These are phyloP conservation scores for Globisporangium takayamanum DNA, from an alignment of 352 stramenopile species.

Conservation along the genomic window DNA sequence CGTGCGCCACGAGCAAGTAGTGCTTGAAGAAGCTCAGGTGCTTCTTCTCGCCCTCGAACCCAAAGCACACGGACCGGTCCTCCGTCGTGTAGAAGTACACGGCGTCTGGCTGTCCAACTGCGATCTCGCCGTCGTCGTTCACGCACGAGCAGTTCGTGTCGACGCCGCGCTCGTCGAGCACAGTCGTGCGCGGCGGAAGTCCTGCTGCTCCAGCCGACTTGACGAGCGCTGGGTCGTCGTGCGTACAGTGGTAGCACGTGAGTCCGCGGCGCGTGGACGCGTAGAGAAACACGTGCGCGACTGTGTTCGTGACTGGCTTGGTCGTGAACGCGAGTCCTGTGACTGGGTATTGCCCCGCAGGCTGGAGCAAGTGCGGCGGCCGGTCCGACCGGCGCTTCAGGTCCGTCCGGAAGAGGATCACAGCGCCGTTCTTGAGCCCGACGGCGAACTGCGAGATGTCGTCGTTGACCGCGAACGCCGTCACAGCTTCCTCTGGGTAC, in stretches of 20 bases:
- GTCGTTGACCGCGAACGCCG: slow-evolving; percentile 78
- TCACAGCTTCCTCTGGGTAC: slow-evolving; percentile 84
- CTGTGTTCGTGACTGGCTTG: slow-evolving; percentile 59
- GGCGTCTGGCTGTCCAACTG: slow-evolving; percentile 75
- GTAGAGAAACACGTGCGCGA: slow-evolving; percentile 72
- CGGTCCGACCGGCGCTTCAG: slow-evolving; percentile 70
- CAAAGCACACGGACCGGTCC: slow-evolving; percentile 83
- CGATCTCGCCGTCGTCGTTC: slow-evolving; percentile 81
- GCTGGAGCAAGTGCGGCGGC: slow-evolving; percentile 64
- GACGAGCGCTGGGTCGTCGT: slow-evolving; percentile 71
- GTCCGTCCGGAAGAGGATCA: slow-evolving; percentile 79
- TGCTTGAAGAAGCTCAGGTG: slow-evolving; percentile 87
- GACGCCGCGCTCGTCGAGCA: slow-evolving; percentile 77
- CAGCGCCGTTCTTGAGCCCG: slow-evolving; percentile 74
- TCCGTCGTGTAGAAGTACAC: slow-evolving; percentile 89
- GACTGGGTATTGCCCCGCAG: slow-evolving; percentile 73
- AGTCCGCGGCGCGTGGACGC: slow-evolving; percentile 70
- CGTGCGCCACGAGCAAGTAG: slow-evolving; percentile 77
- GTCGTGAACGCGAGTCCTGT: slow-evolving; percentile 74
- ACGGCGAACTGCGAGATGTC: slow-evolving; percentile 79
- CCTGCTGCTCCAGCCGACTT: slow-evolving; percentile 55
- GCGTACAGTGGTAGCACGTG: slow-evolving; percentile 81
- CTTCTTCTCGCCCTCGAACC: slow-evolving; percentile 85
- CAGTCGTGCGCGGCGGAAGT: slow-evolving; percentile 62
- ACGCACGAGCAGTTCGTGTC: slow-evolving; percentile 77